Percentiles rank a stretch among this genome's conserved stretches.
Conservation (phyloP, 2,329 filamentous ascomycete species). For the Xylariales sp. region DNA sequence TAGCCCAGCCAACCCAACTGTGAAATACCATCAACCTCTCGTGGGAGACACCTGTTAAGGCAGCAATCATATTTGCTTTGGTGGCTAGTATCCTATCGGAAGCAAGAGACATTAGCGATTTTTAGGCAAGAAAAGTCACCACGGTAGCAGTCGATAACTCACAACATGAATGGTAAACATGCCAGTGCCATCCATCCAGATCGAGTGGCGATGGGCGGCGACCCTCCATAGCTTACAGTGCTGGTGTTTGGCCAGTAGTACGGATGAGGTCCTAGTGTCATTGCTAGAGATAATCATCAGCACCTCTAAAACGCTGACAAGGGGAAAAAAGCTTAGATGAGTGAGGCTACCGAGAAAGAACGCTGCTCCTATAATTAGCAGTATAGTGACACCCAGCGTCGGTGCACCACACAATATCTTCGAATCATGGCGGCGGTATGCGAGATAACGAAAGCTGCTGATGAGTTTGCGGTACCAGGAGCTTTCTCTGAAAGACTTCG, state of each 20-base stretch:
- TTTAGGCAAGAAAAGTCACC: too few relatives aligned
- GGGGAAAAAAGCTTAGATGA: neutral
- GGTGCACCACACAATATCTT: conserved; percentile 31
- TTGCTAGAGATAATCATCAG: conserved; percentile 24
- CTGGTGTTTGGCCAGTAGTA: conserved; percentile 51
- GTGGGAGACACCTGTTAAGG: conserved; percentile 49
- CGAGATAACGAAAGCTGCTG: conserved; percentile 32
- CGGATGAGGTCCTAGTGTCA: conserved; percentile 43
- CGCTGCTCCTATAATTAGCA: conserved; percentile 33
- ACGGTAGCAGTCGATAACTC: conserved; percentile 10
- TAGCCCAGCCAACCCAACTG: conserved; percentile 48
- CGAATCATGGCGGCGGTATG: conserved; percentile 34
- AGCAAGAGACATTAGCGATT: too few relatives aligned
- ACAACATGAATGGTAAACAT: conserved; percentile 47
- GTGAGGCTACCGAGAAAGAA: conserved; percentile 38
- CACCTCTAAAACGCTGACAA: conserved; percentile 8
- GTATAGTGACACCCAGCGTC: conserved; percentile 36
- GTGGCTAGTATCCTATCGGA: conserved; percentile 34
- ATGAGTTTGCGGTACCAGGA: conserved; percentile 26
- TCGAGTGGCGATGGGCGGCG: conserved; percentile 48
- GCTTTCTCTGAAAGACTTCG: conserved; percentile 16
- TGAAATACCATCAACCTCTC: conserved; percentile 56
- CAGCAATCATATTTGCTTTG: conserved; percentile 54
- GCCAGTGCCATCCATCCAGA: conserved; percentile 48
- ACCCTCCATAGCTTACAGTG: conserved; percentile 38